These are phyloP conservation scores for Auricularia heimuer DNA, from an alignment of 768 basidiomycete species.

Conservation along the genomic window DNA sequence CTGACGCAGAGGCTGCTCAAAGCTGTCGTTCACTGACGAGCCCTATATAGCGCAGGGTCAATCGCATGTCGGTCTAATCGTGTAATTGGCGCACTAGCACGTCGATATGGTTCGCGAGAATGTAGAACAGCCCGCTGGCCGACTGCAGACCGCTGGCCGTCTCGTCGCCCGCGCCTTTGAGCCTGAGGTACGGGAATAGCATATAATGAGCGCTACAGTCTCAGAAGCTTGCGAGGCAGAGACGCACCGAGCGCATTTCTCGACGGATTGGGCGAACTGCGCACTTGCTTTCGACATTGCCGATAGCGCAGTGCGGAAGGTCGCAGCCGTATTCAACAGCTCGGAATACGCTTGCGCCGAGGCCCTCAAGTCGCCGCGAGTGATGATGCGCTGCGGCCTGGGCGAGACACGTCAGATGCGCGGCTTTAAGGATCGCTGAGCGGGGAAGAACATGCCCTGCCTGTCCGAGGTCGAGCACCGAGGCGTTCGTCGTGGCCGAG, in stretches of 20 bases:
- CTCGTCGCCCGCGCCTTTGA: conserved; percentile 75
- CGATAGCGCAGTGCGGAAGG: conserved; percentile 72
- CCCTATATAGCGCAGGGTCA: conserved; percentile 35
- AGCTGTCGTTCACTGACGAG: conserved; percentile 75
- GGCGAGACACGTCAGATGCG: conserved; percentile 62
- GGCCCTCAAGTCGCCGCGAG: conserved; percentile 63
- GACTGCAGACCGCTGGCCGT: conserved; percentile 75
- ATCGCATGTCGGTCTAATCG: background rate
- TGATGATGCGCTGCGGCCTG: conserved; percentile 59
- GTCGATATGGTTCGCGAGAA: conserved; percentile 84
- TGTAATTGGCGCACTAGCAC: conserved; percentile 51
- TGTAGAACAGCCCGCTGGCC: conserved; percentile 79
- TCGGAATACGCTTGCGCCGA: conserved; percentile 76
- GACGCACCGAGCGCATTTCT: conserved; percentile 68
- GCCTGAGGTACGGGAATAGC: conserved; percentile 25
- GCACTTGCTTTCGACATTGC: conserved; percentile 78
- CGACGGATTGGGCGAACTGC: conserved; percentile 77
- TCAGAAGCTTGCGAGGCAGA: background rate
- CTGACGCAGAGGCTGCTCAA: conserved; percentile 82
- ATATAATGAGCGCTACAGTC: background rate
- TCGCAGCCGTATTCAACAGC: conserved; percentile 67
- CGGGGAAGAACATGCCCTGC: background rate
- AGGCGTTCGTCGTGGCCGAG: conserved; percentile 70
- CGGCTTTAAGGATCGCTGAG: background rate
- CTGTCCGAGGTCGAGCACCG: conserved; percentile 18